phyloP scores from a whole-genome alignment of 2,329 filamentous ascomycete species.

The Harringtonia aguacate region DNA sequence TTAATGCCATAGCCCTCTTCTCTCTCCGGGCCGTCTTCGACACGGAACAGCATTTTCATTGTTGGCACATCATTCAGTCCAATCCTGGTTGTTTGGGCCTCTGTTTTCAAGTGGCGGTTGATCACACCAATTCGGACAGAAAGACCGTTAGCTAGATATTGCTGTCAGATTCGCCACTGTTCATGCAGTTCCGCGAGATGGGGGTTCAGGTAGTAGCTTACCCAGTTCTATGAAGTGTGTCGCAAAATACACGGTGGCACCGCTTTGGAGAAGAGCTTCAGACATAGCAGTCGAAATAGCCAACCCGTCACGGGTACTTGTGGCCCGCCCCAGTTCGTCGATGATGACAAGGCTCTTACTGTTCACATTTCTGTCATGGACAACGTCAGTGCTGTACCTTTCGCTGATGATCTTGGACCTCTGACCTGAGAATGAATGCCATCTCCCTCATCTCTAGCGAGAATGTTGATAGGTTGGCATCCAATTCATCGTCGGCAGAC shows the following conservation, averaged over 20 bases:
- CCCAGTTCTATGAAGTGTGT: conserved; percentile 81
- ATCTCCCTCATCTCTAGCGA: conserved; percentile 93
- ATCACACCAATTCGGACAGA: conserved; percentile 66
- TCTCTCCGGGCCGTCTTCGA: conserved; percentile 59
- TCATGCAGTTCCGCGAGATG: too few relatives aligned
- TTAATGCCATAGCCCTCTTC: conserved; percentile 76
- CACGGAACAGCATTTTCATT: conserved; percentile 83
- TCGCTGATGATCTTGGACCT: too few relatives aligned
- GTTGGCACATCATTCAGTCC: conserved; percentile 33
- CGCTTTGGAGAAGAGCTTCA: conserved; percentile 72
- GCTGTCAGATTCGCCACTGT: background rate
- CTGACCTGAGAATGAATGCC: conserved; percentile 78
- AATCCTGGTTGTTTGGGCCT: conserved; percentile 33
- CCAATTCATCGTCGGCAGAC: conserved; percentile 77
- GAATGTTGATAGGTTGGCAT: conserved; percentile 88
- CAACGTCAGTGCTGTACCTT: too few relatives aligned
- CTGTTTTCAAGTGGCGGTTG: conserved; percentile 70
- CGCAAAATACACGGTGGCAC: conserved; percentile 79
- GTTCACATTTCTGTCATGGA: conserved; percentile 55
- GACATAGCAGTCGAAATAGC: conserved; percentile 85
- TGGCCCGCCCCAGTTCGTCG: conserved; percentile 86
- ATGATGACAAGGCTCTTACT: conserved; percentile 69
- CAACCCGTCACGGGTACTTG: conserved; percentile 77
- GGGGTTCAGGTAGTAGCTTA: conserved; percentile 13
- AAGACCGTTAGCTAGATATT: conserved; percentile 52